These are phyloP conservation scores for Metschnikowia lunata DNA, from an alignment of 805 yeast genomes.

Conservation along the genomic window DNA sequence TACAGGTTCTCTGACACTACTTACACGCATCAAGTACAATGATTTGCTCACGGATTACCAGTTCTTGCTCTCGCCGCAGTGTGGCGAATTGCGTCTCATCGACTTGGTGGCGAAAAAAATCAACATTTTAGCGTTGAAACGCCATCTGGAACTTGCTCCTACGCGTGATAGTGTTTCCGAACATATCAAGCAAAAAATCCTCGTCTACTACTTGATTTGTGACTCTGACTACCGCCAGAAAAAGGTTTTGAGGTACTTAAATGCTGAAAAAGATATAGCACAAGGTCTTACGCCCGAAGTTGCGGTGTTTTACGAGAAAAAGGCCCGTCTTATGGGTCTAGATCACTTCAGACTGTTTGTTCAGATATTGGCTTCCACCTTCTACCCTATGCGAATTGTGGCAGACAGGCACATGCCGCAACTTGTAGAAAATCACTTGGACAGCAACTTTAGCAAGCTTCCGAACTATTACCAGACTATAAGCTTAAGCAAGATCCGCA, in stretches of 20 bases:
- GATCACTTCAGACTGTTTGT: conserved; percentile 15
- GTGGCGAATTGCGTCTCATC: conserved; percentile 16
- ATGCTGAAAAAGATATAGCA: conserved; percentile 5
- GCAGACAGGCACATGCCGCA: conserved; percentile 3
- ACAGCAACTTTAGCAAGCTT: conserved; percentile 29
- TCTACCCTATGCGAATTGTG: conserved; percentile 4
- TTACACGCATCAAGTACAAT: conserved; percentile 25
- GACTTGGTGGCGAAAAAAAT: conserved; percentile 34
- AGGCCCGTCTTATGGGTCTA: conserved; percentile 16
- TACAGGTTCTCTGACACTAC: conserved; percentile 2
- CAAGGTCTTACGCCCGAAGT: conserved; percentile 1
- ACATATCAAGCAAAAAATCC: conserved; percentile 23
- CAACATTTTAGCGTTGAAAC: conserved; percentile 7
- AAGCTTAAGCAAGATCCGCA: conserved; percentile 17
- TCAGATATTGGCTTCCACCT: conserved; percentile 1
- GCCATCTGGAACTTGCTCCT: background rate
- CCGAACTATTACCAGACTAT: conserved; percentile 29
- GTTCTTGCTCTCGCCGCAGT: conserved; percentile 15
- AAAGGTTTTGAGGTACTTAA: conserved; percentile 21
- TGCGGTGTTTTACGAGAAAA: conserved; percentile 8
- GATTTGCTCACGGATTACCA: conserved; percentile 34
- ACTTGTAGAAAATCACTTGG: conserved; percentile 23
- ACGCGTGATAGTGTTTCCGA: background rate
- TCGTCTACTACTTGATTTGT: conserved; percentile 28
- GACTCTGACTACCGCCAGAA: conserved; percentile 32